Conservation (phyloP, 1,284 basidiomycete genomes). For the Sutorius eximius region DNA sequence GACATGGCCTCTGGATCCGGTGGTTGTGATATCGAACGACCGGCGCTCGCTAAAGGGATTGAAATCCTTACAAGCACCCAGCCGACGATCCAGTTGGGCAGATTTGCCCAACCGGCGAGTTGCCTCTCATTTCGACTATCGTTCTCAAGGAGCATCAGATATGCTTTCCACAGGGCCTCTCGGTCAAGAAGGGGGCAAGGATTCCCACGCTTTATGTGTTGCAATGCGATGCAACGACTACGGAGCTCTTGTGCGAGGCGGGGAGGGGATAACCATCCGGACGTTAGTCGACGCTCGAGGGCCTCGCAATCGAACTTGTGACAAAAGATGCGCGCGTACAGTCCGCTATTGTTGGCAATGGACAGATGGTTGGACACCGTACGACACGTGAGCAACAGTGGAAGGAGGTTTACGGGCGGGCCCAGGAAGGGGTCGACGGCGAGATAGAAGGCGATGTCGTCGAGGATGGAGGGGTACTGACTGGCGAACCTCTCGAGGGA, state of each 20-base stretch:
- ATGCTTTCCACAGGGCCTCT: slow-evolving; percentile 58
- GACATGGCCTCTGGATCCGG: slow-evolving; percentile 38
- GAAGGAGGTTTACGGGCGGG: slow-evolving; percentile 42
- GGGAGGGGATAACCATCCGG: slow-evolving; percentile 38
- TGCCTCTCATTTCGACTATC: slow-evolving; percentile 66
- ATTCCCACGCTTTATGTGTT: slow-evolving; percentile 36
- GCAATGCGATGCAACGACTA: slow-evolving; percentile 39
- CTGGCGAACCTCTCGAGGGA: slow-evolving; percentile 28
- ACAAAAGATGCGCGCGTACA: slow-evolving; percentile 64
- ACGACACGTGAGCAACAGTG: slow-evolving; percentile 52
- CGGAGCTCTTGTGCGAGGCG: slow-evolving; percentile 42
- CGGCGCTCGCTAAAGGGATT: slow-evolving; percentile 1
- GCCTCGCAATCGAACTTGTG: slow-evolving; percentile 62
- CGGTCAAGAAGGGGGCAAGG: slow-evolving; percentile 20
- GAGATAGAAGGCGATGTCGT: slow-evolving; percentile 41
- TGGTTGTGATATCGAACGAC: neutral
- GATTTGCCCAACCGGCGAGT: slow-evolving; percentile 42
- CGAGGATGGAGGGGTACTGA: slow-evolving; percentile 33
- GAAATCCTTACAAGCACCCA: slow-evolving; percentile 21
- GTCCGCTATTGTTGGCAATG: slow-evolving; percentile 41
- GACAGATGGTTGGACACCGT: slow-evolving; percentile 43
- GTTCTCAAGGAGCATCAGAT: slow-evolving; percentile 70
- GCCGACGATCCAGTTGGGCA: slow-evolving; percentile 31
- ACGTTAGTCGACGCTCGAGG: slow-evolving; percentile 50
- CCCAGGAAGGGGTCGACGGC: slow-evolving; percentile 40